Conservation (phyloP, 768 basidiomycete genomes). For the Psilocybe tampanensis region DNA sequence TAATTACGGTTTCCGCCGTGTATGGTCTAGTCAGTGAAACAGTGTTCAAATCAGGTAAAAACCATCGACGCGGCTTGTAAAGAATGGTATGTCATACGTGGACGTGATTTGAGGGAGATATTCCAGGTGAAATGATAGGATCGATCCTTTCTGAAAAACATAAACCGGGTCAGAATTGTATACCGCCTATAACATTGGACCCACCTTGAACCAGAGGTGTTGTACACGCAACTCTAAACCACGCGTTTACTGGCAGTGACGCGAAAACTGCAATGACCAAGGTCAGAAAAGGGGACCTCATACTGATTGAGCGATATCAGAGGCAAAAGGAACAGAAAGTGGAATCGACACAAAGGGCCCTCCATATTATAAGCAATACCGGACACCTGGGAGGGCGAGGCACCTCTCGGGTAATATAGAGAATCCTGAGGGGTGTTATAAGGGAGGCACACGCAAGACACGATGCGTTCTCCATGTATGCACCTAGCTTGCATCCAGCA, state of each 20-base stretch:
- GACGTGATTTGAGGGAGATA: slow-evolving; percentile 39
- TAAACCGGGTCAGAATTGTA: too few relatives aligned
- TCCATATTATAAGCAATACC: neutral
- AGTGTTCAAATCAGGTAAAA: neutral
- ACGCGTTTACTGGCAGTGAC: slow-evolving; percentile 24
- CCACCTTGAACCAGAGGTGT: slow-evolving; percentile 40
- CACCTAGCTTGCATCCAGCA: too few relatives aligned
- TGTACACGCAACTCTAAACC: slow-evolving; percentile 45
- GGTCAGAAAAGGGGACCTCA: neutral
- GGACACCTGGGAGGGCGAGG: neutral
- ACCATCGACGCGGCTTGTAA: neutral
- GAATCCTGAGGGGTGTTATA: neutral
- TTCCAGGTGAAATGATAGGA: slow-evolving; percentile 37
- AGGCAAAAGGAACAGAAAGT: neutral
- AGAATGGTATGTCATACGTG: slow-evolving; percentile 31
- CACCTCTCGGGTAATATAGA: neutral
- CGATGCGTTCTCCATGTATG: neutral
- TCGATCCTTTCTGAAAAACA: slow-evolving; percentile 35
- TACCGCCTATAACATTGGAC: neutral
- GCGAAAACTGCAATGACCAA: neutral
- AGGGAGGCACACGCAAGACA: slow-evolving; percentile 8
- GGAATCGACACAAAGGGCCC: neutral
- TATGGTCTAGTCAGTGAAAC: slow-evolving; percentile 31
- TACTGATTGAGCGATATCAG: neutral
- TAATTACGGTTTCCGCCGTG: slow-evolving; percentile 41